These are phyloP conservation scores for Penicillium alfredii DNA, from an alignment of 495 filamentous ascomycete species.

Conservation along the genomic window DNA sequence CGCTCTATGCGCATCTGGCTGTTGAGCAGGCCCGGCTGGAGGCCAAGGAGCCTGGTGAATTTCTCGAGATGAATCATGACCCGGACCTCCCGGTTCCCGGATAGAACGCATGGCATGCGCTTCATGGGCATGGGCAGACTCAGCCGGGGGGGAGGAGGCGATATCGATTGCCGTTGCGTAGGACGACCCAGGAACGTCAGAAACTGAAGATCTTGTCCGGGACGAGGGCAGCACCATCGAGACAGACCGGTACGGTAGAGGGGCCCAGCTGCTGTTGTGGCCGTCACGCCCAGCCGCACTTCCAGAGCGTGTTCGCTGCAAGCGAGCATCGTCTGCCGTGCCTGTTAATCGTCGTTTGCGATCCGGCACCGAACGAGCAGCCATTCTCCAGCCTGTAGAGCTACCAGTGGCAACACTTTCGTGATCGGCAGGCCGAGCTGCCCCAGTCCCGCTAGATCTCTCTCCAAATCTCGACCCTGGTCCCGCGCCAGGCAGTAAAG, in stretches of 20 bases:
- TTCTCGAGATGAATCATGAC: no score
- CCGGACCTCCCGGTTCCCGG: no score
- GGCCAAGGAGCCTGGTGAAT: no score
- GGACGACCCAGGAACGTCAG: constrained; percentile 22
- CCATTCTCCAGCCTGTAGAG: constrained; percentile 15
- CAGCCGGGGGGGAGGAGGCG: constrained; percentile 26
- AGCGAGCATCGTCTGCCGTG: constrained; percentile 20
- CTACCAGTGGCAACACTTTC: neutral
- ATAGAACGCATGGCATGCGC: no score
- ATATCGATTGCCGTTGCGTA: constrained; percentile 35
- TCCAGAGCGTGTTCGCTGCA: constrained; percentile 21
- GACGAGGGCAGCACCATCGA: constrained; percentile 17
- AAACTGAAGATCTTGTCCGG: constrained; percentile 10
- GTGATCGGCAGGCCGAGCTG: neutral
- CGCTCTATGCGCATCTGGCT: no score
- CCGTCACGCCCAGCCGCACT: constrained; percentile 9
- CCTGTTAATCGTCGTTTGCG: constrained; percentile 37
- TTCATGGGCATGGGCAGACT: no score
- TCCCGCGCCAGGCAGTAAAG: neutral
- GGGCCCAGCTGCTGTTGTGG: neutral
- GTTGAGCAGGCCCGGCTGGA: no score
- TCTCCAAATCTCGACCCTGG: constrained; percentile 6
- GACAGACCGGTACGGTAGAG: constrained; percentile 19
- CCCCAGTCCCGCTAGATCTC: neutral
- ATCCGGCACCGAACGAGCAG: constrained; percentile 22